Base-by-base conservation (phyloP, 2,329 filamentous ascomycete species). In the Myriosclerotinia curreyana region DNA sequence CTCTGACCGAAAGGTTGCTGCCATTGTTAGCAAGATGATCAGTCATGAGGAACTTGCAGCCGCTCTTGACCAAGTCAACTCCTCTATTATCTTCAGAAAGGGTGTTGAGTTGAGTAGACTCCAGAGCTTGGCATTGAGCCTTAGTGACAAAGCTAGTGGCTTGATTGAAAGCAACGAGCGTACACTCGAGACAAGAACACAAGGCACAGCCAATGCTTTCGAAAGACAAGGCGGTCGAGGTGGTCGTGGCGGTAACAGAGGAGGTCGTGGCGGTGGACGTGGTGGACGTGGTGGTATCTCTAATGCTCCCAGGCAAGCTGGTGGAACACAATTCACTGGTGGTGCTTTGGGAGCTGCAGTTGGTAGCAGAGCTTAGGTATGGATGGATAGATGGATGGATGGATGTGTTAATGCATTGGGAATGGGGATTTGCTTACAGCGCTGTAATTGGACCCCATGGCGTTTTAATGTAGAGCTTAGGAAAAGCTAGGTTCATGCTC, bases 21-120 rank as follows among this genome's bases (percentile, higher is more conserved):
- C 95, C 44, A 88, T 99, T 64, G 87, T 99, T 74, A 96, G 92
- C 84, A 96, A 96, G 83, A 99, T 99, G 95, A 98, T 99, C 78
- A 96, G 92, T 74, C 95, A 99, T 81, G 95, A 99, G 79, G 95
- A 99, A 79, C 88, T 99, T 58, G 91, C 91, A 12, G 95, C 95
- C 51, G 96, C 95, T 46, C 86, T 99, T 36, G 96, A 99, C 81
- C 95, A 99, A 80, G 94, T 99, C 79, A 97, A 96, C 74, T 88
- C 90, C 71, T 96, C 92, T 60, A 92, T 99, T 79, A 95, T 98
- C 80, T 99, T 99, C 91, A 90, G 95, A 79, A 98, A 99, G 87
- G 96, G 95, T 66, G 95, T 99, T 68, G 96, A 99, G 83, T 86
- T 99, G 69, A 96, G 92, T 75, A 88, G 96, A 72, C 86, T 99